Evolutionary conservation across 352 stramenopile genomes (phyloP).

Genomic region (Phytophthora lateralis): DNA sequence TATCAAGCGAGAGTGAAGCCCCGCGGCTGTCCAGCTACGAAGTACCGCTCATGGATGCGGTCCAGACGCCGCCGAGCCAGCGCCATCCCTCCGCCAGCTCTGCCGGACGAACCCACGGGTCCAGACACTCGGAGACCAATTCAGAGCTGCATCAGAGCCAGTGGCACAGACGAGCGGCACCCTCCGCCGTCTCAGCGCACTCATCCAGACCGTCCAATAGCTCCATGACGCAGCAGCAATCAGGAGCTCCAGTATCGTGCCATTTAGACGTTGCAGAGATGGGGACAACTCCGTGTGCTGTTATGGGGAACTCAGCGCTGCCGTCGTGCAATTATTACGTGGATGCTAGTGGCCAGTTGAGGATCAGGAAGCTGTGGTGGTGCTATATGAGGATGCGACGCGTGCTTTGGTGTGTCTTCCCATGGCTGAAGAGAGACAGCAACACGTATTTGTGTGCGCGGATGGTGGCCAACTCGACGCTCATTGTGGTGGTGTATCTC

Average conservation of each 20-base stretch:
- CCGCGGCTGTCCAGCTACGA: constrained; percentile 13
- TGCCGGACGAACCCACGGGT: constrained; percentile 26
- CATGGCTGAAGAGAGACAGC: constrained; percentile 68
- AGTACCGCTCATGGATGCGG: constrained; percentile 3
- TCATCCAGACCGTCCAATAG: constrained; percentile 13
- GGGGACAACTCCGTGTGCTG: not conserved
- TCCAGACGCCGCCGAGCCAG: not conserved
- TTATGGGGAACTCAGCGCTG: constrained; percentile 9
- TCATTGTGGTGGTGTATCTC: constrained; percentile 68
- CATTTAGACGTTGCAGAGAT: constrained; percentile 11
- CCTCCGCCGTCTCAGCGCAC: constrained; percentile 22
- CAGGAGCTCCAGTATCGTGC: not conserved
- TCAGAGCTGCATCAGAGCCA: constrained; percentile 1
- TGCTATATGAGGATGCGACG: constrained; percentile 56
- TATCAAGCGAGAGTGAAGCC: not conserved
- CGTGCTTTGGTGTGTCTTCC: constrained; percentile 53
- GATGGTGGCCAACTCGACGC: constrained; percentile 78
- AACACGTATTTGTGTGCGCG: constrained; percentile 78
- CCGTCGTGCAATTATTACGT: constrained; percentile 76
- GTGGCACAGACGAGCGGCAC: constrained; percentile 13
- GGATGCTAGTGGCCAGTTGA: constrained; percentile 50
- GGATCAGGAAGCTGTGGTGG: constrained; percentile 61
- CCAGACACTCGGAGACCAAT: constrained; percentile 21
- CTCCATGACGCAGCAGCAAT: constrained; percentile 16
- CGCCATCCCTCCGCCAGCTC: constrained; percentile 16